phyloP scores from a whole-genome alignment of 805 yeast genomes.

The Candida railenensis region DNA sequence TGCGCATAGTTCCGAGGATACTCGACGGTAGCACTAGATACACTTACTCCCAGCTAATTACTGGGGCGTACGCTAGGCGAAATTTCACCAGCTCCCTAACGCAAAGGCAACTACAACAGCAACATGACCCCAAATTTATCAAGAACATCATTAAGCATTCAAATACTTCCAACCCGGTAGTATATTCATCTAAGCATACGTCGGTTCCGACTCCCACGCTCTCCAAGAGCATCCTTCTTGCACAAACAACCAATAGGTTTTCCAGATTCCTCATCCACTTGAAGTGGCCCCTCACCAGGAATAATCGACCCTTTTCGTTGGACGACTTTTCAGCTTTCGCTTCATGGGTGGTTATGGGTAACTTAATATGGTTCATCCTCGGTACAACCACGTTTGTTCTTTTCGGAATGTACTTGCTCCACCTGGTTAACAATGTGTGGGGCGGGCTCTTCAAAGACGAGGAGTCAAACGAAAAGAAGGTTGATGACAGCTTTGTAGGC shows the following conservation, averaged over 20 bases:
- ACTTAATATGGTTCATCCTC: slow-evolving; percentile 51
- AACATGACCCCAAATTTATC: background rate
- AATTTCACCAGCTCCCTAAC: background rate
- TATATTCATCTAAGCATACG: background rate
- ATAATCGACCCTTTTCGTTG: slow-evolving; percentile 46
- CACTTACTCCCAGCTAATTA: background rate
- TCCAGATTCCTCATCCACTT: slow-evolving; percentile 35
- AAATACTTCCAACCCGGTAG: background rate
- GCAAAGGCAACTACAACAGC: background rate
- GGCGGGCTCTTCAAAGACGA: slow-evolving; percentile 12
- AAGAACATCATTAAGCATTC: background rate
- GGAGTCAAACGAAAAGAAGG: background rate
- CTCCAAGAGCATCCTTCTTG: slow-evolving; percentile 22
- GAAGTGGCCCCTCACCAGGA: slow-evolving; percentile 50
- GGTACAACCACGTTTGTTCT: slow-evolving; percentile 61
- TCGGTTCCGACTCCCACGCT: background rate
- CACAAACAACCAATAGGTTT: slow-evolving; percentile 27
- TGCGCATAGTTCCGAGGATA: background rate
- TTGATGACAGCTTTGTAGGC: slow-evolving; percentile 30
- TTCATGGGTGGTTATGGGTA: slow-evolving; percentile 59
- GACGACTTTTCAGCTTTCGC: slow-evolving; percentile 55
- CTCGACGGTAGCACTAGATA: background rate
- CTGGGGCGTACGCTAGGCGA: background rate
- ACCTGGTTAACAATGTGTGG: slow-evolving; percentile 31
- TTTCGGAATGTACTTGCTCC: slow-evolving; percentile 43